Evolutionary conservation across 139 green algal species (phyloP).

Genomic region (Chlamydomonas sp.): DNA sequence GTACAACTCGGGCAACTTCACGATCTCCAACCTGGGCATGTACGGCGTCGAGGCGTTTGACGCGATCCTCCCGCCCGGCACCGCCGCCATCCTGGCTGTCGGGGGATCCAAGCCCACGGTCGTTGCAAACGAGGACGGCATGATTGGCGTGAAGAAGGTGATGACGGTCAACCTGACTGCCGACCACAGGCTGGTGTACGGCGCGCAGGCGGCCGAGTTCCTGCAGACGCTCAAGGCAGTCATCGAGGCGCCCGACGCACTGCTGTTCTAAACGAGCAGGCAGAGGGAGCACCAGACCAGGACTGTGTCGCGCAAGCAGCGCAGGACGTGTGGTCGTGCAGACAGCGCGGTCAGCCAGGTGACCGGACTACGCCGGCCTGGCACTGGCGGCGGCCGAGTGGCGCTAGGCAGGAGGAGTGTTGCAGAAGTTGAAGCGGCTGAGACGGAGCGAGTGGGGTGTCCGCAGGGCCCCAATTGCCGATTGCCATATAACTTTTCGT

Average conservation of each 20-base stretch:
- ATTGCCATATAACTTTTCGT: no score
- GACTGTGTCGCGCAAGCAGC: no score
- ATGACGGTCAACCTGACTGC: slow-evolving; percentile 95
- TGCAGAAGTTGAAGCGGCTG: no score
- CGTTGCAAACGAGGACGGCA: slow-evolving; percentile 67
- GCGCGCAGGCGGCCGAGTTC: slow-evolving; percentile 89
- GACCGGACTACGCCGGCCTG: no score
- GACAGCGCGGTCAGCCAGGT: not conserved
- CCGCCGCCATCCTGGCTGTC: slow-evolving; percentile 87
- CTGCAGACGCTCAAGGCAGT: slow-evolving; percentile 78
- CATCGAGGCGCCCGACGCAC: slow-evolving; percentile 77
- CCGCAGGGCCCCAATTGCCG: no score
- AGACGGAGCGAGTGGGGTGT: no score
- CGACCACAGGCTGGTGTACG: slow-evolving; percentile 96
- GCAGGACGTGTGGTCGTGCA: not conserved
- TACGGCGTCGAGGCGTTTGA: slow-evolving; percentile 94
- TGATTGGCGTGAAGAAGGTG: slow-evolving; percentile 87
- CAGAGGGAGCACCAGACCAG: no score
- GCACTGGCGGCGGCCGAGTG: no score
- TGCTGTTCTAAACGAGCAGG: not conserved
- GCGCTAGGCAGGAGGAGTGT: no score
- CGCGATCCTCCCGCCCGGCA: slow-evolving; percentile 89
- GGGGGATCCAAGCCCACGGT: slow-evolving; percentile 84
- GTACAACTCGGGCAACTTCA: slow-evolving; percentile 91
- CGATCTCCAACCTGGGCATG: slow-evolving; percentile 98